These are phyloP conservation scores for Rubroboletus satanas DNA, from an alignment of 768 basidiomycete genomes.

Conservation along the genomic window DNA sequence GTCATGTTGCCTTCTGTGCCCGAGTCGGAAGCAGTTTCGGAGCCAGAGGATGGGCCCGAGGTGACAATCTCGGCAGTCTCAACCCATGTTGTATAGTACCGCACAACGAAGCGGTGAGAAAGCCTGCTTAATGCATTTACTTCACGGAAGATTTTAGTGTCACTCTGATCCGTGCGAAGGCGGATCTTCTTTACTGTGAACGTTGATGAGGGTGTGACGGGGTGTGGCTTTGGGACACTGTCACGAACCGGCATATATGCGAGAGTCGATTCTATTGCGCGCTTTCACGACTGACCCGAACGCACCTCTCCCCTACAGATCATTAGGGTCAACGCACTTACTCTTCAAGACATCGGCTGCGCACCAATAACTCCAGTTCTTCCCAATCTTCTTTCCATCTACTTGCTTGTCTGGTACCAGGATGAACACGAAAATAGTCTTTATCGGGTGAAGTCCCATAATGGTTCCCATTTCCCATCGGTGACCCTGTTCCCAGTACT, in stretches of 20 bases:
- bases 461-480: constrained; percentile 38
- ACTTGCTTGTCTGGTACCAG: constrained; percentile 52
- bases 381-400: constrained; percentile 95
- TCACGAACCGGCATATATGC: constrained; percentile 73
- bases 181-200: constrained; percentile 82
- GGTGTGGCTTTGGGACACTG: background rate
- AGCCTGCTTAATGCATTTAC: constrained; percentile 85
- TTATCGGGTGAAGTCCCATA: constrained; percentile 57
- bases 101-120: constrained; percentile 86
- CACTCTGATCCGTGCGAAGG: constrained; percentile 71
- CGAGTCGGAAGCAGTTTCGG: constrained; percentile 36
- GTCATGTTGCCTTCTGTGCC: constrained; percentile 49
- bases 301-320: constrained; percentile 71
- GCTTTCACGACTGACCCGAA: constrained; percentile 97
- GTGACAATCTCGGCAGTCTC: constrained; percentile 59
- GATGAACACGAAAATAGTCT: constrained; percentile 50
- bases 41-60: constrained; percentile 45
- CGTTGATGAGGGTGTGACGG: background rate
- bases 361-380: constrained; percentile 79
- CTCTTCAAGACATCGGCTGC: background rate
- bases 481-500: constrained; percentile 40
- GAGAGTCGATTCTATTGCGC: constrained; percentile 78
- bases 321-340: background rate
- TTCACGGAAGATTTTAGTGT: constrained; percentile 86
- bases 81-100: constrained; percentile 92